Percentiles rank a stretch among this genome's conserved stretches.
These are phyloP conservation scores for Verticillium zaregamsianum DNA, from an alignment of 2,329 filamentous ascomycete species.

Conservation along the genomic window DNA sequence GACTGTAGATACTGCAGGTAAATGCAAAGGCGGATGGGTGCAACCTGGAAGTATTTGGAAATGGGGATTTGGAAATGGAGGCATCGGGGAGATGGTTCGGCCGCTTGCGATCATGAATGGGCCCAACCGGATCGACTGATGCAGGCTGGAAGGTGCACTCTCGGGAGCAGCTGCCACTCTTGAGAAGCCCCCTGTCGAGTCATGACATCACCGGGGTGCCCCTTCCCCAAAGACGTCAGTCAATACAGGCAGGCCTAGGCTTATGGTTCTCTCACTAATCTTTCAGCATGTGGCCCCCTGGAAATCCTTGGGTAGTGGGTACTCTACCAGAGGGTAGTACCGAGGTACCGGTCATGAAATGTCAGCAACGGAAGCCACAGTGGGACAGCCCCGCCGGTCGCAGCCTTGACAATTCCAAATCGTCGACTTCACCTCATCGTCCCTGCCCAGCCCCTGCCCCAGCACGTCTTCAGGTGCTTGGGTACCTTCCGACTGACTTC, in stretches of 20 bases:
- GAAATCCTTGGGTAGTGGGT: not conserved
- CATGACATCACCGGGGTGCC: not conserved
- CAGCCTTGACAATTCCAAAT: not conserved
- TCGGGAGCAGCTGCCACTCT: not conserved
- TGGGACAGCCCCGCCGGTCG: not conserved
- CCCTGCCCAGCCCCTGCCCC: no score
- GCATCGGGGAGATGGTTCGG: not conserved
- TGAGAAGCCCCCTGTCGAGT: not conserved
- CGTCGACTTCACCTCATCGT: not conserved
- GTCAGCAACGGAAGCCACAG: not conserved
- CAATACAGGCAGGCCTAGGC: not conserved
- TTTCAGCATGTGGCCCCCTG: not conserved
- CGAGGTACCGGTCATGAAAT: not conserved
- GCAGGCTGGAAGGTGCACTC: not conserved
- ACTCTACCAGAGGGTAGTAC: not conserved
- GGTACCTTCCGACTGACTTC: no score
- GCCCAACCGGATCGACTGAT: not conserved
- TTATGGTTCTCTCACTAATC: not conserved
- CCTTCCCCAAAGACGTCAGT: not conserved
- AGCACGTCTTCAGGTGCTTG: no score
- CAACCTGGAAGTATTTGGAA: not conserved
- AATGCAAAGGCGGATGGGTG: not conserved
- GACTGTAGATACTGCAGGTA: no score
- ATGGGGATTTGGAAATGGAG: not conserved
- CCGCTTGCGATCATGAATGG: not conserved